Base-by-base conservation (phyloP, 768 basidiomycete species). In the Glaciozyma martinii region DNA sequence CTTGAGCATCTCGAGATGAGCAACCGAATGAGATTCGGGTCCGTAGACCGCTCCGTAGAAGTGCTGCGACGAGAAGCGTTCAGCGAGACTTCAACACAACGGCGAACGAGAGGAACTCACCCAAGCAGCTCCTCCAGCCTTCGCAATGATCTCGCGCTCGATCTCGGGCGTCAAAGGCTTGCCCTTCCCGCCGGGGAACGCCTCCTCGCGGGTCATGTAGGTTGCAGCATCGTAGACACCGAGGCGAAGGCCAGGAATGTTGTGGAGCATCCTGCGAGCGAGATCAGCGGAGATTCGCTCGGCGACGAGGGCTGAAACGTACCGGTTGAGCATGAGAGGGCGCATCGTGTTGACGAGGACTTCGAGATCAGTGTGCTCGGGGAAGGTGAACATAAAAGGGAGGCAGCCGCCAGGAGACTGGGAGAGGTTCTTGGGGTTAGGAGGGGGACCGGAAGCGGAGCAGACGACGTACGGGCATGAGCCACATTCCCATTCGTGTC, bases 401-500 rank as follows among this genome's bases (percentile, higher is more conserved):
- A 50, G 25, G 49, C 15, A 15, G 15, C 49, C 49, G 8, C 25
- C 25, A 1, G 49, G 49, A 2, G 25, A 6, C 33, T 33, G 33
- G 5, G 33, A 33, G 33, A 33, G 33, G 10, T 33, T 33, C 6
- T 33, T 10, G 10, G 10, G 10, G 33, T 33, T 10, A 33, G 33
- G 33, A 33, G 10, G 33, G 33, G 10, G 10, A 5, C 10, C 33
- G 33, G 33, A 33, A 33, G 33, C 6, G 5, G 6, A 5, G 5
- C 10, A 10, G 10, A 33, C 33, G 33, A 33, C 33, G 33, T 33
- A 10, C 33, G 10, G 33, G 33, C 33, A 33, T 33, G 33, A 71
- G 55, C 58, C 64, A 71, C 50, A 71, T 59, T 23, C 63, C 70
- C 55, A 63, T 61, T 33, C 64, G 63, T 12, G 67, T 71, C 6